These are phyloP conservation scores for Chenopodium quinoa DNA, from an alignment of 148 eudicot genomes.

Conservation along the genomic window DNA sequence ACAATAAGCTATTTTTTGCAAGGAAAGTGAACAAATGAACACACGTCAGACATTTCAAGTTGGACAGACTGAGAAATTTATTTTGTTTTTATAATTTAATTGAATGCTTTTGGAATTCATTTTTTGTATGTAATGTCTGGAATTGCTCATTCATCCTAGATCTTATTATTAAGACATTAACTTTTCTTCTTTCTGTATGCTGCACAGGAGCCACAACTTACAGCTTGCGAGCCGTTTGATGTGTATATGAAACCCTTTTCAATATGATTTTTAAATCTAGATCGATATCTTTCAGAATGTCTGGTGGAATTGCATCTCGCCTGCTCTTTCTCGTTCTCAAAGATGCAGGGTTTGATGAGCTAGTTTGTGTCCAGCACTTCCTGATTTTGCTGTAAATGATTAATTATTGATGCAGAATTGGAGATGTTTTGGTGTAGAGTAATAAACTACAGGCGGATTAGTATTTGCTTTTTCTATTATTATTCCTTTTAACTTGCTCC, in stretches of 20 bases:
- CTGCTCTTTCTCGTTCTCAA: neutral
- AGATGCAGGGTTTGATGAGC: slow-evolving; percentile 9
- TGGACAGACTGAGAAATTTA: neutral
- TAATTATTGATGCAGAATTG: slow-evolving; percentile 1
- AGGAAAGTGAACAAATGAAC: neutral
- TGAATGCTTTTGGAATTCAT: neutral
- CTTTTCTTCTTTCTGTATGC: neutral
- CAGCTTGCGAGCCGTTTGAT: slow-evolving; percentile 76
- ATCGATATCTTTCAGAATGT: neutral
- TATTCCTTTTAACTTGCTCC: neutral
- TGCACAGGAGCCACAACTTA: slow-evolving; percentile 88
- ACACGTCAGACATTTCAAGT: neutral
- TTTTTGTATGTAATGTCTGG: neutral
- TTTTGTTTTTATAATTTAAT: neutral
- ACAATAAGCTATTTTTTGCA: neutral
- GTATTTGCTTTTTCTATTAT: neutral
- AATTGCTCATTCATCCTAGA: neutral
- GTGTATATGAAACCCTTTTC: slow-evolving; percentile 77
- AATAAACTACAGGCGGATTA: neutral
- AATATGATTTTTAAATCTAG: slow-evolving; percentile 33
- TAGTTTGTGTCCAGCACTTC: neutral
- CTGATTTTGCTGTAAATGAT: slow-evolving; percentile 7
- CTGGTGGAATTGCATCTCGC: neutral
- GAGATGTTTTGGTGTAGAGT: neutral
- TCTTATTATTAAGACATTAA: neutral